These are phyloP conservation scores for Aspergillus panamensis DNA, from an alignment of 495 filamentous ascomycete species.

Conservation along the genomic window DNA sequence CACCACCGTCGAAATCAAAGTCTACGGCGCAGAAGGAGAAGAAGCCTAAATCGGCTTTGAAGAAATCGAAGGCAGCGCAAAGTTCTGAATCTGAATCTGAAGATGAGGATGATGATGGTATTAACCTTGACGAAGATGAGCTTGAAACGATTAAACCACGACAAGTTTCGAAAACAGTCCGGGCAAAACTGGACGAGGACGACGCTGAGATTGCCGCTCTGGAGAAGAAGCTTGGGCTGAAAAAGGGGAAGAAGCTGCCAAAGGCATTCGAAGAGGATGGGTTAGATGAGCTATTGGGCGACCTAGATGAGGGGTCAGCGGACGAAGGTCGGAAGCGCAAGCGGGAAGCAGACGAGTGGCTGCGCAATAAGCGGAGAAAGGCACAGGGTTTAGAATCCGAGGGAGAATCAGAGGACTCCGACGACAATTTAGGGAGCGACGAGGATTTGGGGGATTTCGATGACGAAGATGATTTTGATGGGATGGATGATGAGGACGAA, in stretches of 20 bases:
- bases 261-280: constrained; percentile 84
- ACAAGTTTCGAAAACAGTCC: constrained; percentile 54
- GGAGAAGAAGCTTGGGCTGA: constrained; percentile 86
- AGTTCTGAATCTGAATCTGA: constrained; percentile 10
- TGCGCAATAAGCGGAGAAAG: constrained; percentile 65
- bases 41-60: constrained; percentile 42
- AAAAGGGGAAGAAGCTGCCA: constrained; percentile 67
- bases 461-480: constrained; percentile 31
- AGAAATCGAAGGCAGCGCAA: constrained; percentile 31
- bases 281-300: constrained; percentile 73
- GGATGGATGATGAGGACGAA: constrained; percentile 42
- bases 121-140: too few relatives aligned
- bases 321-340: constrained; percentile 52
- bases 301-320: constrained; percentile 53
- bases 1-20: constrained; percentile 24
- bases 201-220: constrained; percentile 84
- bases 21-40: constrained; percentile 25
- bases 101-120: constrained; percentile 15
- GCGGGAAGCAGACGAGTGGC: constrained; percentile 52
- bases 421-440: constrained; percentile 25
- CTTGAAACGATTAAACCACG: constrained; percentile 27
- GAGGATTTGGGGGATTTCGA: constrained; percentile 23
- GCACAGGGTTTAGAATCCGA: constrained; percentile 44
- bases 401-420: constrained; percentile 31
- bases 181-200: constrained; percentile 63